Evolutionary conservation across 2,329 filamentous ascomycete genomes (phyloP).

Genomic region (Sclerotinia trifoliorum): DNA sequence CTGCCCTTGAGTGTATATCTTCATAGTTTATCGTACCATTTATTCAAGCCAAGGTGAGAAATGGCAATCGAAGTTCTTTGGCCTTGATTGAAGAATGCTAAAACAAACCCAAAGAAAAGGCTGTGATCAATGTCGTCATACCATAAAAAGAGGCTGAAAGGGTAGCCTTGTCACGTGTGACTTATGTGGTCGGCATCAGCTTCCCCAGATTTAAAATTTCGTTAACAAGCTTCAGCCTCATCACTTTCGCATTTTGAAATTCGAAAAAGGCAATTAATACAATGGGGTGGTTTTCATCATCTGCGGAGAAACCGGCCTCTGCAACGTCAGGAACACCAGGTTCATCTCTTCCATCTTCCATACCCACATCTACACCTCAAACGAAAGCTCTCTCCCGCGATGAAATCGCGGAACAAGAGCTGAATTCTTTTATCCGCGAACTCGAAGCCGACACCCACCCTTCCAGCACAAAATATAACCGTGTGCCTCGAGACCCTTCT

Average conservation of each 20-base stretch:
- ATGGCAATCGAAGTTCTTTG: not conserved
- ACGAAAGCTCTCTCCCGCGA: constrained; percentile 32
- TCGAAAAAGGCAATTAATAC: constrained; percentile 29
- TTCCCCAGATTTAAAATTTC: constrained; percentile 18
- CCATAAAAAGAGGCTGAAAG: constrained; percentile 2
- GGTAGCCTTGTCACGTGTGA: constrained; percentile 19
- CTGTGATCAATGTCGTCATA: not conserved
- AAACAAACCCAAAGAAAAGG: not conserved
- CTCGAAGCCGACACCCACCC: constrained; percentile 33
- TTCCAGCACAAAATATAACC: constrained; percentile 35
- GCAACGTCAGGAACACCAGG: not conserved
- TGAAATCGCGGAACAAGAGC: constrained; percentile 39
- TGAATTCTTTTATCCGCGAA: constrained; percentile 41
- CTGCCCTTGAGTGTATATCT: constrained; percentile 1
- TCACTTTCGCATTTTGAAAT: constrained; percentile 14
- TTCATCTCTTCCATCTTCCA: constrained; percentile 26
- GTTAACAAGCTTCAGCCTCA: constrained; percentile 23
- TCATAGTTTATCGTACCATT: constrained; percentile 12
- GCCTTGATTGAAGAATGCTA: not conserved
- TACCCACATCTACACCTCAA: constrained; percentile 22
- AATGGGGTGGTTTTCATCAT: constrained; percentile 64
- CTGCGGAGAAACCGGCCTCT: constrained; percentile 29
- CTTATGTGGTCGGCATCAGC: not conserved
- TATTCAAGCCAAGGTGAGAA: not conserved
- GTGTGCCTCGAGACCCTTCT: constrained; percentile 30